Evolutionary conservation across 1,139 yeast species (phyloP), one percentile per base, ranked within the genome.

Genomic region (Sugiyamaella novakii): DNA sequence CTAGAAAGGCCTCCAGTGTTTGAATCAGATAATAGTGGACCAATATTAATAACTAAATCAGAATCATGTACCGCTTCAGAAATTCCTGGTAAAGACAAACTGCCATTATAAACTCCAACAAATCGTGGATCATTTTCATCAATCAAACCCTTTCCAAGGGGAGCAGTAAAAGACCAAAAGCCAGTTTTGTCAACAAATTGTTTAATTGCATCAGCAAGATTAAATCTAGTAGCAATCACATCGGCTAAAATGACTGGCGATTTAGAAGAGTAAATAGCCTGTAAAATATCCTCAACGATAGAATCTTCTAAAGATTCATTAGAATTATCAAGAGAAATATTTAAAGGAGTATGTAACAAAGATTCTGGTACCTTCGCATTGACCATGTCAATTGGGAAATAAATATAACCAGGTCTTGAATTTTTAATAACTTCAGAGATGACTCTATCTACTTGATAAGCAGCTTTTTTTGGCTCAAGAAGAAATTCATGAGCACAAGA

Each of bases 351-450:
- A 44, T 51, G 65, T 47, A 59, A 69, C 58, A 33, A 71, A 60
- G 58, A 52, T 21, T 49, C 54, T 46, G 69, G 66, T 12, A 86
- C 80, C 37, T 69, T 57, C 37, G 71, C 60, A 58, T 78, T 78
- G 7, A 83, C 80, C 59, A 85, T 67, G 62, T 87, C 91, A 36
- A 78, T 72, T 2, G 96, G 96, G 38, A 88, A 66, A 62, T 79
- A 86, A 51, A 88, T 68, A 62, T 84, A 87, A 5, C 95, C 96
- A 0, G 96, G 96, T 62, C 84, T 78, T 24, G 84, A 80, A 50
- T 76, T 74, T 38, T 68, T 71, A 56, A 79, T 70, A 27, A 87
- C 80, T 27, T 76, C 72, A 38, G 64, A 62, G 54, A 88, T 77
- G 3, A 87, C 87, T 24, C 70, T 70, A 64, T 88, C 96, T 49